phyloP scores from a whole-genome alignment of 2,329 filamentous ascomycete species.

The Stachybotrys echinatus region DNA sequence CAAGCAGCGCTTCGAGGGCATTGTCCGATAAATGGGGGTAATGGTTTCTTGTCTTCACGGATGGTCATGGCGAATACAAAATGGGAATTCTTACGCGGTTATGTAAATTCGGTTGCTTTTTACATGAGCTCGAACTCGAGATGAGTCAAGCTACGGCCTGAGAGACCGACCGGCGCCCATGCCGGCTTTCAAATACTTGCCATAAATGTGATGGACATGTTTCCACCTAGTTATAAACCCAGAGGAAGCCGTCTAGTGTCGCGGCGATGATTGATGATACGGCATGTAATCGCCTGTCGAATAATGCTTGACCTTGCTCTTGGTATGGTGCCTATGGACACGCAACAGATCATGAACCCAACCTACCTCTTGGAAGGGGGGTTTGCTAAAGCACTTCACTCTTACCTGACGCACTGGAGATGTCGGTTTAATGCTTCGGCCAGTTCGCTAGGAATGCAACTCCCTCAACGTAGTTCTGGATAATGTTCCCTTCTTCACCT shows the following conservation, averaged over 20 bases:
- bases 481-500: no score
- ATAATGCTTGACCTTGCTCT: no score
- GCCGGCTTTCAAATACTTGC: conserved; percentile 53
- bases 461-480: no score
- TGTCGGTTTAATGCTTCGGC: no score
- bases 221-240: conserved; percentile 6
- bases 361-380: no score
- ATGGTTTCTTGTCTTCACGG: conserved; percentile 22
- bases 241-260: no score
- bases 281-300: not conserved
- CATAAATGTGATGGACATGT: conserved; percentile 31
- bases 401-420: no score
- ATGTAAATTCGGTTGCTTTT: conserved; percentile 39
- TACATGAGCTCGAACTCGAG: conserved; percentile 48
- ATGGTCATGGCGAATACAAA: conserved; percentile 36
- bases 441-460: no score
- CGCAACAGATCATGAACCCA: no score
- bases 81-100: conserved; percentile 25
- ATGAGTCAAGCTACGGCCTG: conserved; percentile 61
- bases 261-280: no score
- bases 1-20: conserved; percentile 88
- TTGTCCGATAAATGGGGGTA: conserved; percentile 77
- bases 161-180: conserved; percentile 66
- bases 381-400: no score
- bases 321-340: no score